Evolutionary conservation across 2,329 filamentous ascomycete genomes (phyloP).

Genomic region (Scleromitrula shiraiana): DNA sequence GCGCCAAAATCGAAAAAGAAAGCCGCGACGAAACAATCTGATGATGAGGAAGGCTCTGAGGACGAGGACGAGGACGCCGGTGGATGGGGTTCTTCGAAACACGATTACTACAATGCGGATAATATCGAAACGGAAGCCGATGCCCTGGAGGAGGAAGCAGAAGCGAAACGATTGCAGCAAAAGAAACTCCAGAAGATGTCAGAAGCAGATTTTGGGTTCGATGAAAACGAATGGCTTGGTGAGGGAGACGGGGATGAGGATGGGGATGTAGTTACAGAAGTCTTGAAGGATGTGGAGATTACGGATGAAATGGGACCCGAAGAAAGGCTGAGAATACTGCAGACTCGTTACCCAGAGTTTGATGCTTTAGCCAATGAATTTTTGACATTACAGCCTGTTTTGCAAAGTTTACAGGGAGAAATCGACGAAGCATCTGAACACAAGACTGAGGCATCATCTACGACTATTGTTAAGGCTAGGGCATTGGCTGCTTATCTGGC

Average conservation of each 20-base stretch:
- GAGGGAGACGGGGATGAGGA: constrained; percentile 41
- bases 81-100: constrained; percentile 81
- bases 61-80: constrained; percentile 51
- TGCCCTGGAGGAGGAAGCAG: constrained; percentile 85
- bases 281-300: constrained; percentile 77
- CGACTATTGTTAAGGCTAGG: constrained; percentile 59
- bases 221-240: constrained; percentile 77
- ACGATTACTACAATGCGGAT: constrained; percentile 91
- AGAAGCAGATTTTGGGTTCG: constrained; percentile 88
- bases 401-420: constrained; percentile 50
- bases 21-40: constrained; percentile 44
- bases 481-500: constrained; percentile 81
- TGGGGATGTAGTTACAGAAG: constrained; percentile 66
- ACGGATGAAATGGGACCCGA: constrained; percentile 68
- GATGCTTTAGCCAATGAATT: constrained; percentile 72
- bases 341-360: constrained; percentile 84
- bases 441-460: constrained; percentile 20
- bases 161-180: constrained; percentile 80
- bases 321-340: constrained; percentile 68
- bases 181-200: constrained; percentile 86
- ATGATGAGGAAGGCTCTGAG: constrained; percentile 46
- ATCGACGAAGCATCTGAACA: constrained; percentile 34
- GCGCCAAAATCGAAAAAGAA: constrained; percentile 11
- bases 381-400: constrained; percentile 41
- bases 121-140: constrained; percentile 54